Percentiles rank a stretch among this genome's conserved stretches.
phyloP scores from a whole-genome alignment of 202 grass and related monocot species.

The Panicum hallii region DNA sequence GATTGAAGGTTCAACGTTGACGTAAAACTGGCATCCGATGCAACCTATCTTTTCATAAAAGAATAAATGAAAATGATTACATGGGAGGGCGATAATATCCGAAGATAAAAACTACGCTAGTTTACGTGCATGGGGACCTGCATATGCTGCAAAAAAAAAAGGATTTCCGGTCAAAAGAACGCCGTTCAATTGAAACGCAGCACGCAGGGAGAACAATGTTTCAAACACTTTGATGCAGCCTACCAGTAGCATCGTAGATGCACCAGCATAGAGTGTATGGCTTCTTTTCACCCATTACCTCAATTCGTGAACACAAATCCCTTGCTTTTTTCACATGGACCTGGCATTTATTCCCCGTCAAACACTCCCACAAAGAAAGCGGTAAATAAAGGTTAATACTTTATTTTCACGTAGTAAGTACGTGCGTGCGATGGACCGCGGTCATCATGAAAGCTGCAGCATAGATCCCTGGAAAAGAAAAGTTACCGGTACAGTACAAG shows the following conservation, averaged over 20 bases:
- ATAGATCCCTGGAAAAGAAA: neutral
- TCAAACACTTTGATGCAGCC: neutral
- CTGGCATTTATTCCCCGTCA: neutral
- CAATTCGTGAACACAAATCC: neutral
- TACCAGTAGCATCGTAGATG: neutral
- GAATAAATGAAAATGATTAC: neutral
- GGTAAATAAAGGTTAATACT: neutral
- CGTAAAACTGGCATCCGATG: conserved; percentile 19
- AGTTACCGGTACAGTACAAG: conserved; percentile 7
- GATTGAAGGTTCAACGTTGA: neutral
- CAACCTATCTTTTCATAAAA: neutral
- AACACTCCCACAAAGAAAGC: neutral
- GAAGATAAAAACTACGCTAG: neutral
- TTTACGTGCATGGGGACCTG: conserved; percentile 10
- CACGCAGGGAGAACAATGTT: neutral
- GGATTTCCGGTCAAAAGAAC: conserved; percentile 10
- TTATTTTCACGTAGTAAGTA: neutral
- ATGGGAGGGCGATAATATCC: neutral
- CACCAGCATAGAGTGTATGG: neutral
- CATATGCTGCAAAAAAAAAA: conserved; percentile 5
- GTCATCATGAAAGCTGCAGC: neutral
- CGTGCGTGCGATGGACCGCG: neutral
- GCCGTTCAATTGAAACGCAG: neutral
- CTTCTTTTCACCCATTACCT: neutral
- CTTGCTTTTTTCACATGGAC: neutral